Base-by-base conservation (phyloP, 2,329 filamentous ascomycete genomes). In the Paraphaeosphaeria sporulosa region DNA sequence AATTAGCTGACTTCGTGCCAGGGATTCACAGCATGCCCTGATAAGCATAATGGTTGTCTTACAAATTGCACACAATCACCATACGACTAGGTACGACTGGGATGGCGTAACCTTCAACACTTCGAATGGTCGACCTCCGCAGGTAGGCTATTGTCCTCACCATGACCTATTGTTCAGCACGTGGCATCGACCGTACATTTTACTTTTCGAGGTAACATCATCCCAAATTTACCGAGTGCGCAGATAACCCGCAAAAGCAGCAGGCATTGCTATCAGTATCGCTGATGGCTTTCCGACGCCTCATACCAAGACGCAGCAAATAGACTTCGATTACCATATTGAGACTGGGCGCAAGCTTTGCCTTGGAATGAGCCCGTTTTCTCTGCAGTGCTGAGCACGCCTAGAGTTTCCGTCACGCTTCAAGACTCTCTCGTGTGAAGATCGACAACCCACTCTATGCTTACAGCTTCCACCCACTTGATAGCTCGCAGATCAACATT, bases 141-240 rank as follows among this genome's bases (percentile, higher is more conserved):
- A 64, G 32, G 47, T 46, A 17, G 92, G 91, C 40, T 95, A 93
- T 71, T 95, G 92, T 73, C 86, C 86, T 6, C 92, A 96, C 75
- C 85, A 84, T 38, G 91, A 90, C 1, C 86, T 90, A 40, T 79
- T 94, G n/a, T 94, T 96, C 73, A 86, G 89, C 19, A 85, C 88
- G 36, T 95, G 38, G 92, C 92, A 96, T 80, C 84, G 92, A 21
- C 90, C 91, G 0, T 95, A 94, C 75, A 79, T 94, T 40, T 79
- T 84, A 5, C 78, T 89, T 3, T 86, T 81, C 62, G 82, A 89
- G 78, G 83, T 85, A 68, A 50, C n/a, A 2, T 30, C 5, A 17
- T 34, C 48, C 25, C 34, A 42, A 30, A 27, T 10, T 21, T 21
- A n/a, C 8, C 19, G 46, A 17, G 7, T 27, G 40, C 7, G 27